Base-by-base conservation (phyloP, 1,284 basidiomycete species). In the Hortiboletus rubellus region DNA sequence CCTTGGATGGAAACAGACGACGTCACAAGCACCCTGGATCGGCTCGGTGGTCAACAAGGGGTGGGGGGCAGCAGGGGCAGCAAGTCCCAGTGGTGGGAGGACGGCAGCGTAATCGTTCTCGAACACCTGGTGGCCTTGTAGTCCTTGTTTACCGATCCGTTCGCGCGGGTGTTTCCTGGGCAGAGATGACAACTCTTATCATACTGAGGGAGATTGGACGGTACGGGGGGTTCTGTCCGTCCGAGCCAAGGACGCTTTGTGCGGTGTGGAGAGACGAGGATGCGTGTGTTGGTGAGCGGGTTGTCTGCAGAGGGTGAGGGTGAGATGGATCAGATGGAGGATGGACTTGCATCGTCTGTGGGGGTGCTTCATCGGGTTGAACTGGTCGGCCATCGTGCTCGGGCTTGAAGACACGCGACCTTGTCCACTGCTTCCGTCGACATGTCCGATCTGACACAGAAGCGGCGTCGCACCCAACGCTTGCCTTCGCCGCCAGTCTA, bases 111-210 rank as follows among this genome's bases (percentile, higher is more conserved):
- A 97, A 69, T 96, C 94, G 70, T 96, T 96, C 66, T 86, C 80
- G 68, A 96, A 96, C 11, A 83, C 76, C 70, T 87, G 3, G 90
- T 94, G 18, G 83, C 74, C 7, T 77, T 72, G 75, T 95, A 98
- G 14, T 75, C 61, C 3, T 85, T 86, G 68, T 95, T 97, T 56
- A 73, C 70, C 57, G 83, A 74, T 0, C 93, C 94, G 7, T 86
- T 87, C 1, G 89, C 86, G n/a, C 96, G 84, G 27, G 74, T 67
- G 70, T 98, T 97, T 17, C 94, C 87, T 0, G 96, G 95, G 67
- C 96, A 98, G 44, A 98, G 84, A 72, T 94, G 96, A 70, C 96
- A 98, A 41, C 79, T 75, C 6, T 84, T 79, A 66, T 97, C 95
- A 70, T 94, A 87, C 41, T 79, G 59, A 0, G 90, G 91, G 3